Conservation (phyloP, 495 filamentous ascomycete species). For the Ascobolus immersus region DNA sequence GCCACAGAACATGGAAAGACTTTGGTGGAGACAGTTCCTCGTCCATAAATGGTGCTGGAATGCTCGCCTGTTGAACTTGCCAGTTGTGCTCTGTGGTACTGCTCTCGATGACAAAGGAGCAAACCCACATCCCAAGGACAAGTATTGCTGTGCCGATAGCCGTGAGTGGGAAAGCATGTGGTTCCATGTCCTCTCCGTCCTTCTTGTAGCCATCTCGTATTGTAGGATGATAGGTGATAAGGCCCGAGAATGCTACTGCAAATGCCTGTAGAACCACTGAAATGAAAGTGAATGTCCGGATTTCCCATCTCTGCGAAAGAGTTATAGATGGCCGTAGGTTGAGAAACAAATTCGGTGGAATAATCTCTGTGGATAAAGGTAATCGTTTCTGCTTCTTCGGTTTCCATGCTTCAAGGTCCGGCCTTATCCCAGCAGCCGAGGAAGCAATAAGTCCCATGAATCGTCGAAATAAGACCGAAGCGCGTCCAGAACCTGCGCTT, state of each 20-base stretch:
- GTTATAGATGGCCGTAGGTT: too few species aligned
- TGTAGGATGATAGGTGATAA: constrained; percentile 7
- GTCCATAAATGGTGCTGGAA: not conserved
- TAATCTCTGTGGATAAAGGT: not conserved
- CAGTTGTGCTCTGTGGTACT: constrained; percentile 11
- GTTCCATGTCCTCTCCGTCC: not conserved
- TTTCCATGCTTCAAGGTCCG: not conserved
- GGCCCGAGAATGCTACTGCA: constrained; percentile 11
- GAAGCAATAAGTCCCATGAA: too few species aligned
- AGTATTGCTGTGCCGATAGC: constrained; percentile 11
- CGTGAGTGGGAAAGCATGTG: constrained; percentile 12
- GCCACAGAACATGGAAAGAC: constrained; percentile 9
- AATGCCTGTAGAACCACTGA: constrained; percentile 9
- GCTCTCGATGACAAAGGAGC: constrained; percentile 14
- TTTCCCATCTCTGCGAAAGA: constrained; percentile 1
- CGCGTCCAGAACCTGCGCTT: too few species aligned
- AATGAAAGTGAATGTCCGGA: constrained; percentile 11
- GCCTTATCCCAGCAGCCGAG: too few species aligned
- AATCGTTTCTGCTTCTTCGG: not conserved
- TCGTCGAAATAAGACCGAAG: too few species aligned
- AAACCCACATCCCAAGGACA: constrained; percentile 12
- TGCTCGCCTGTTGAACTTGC: not conserved
- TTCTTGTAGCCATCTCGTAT: not conserved
- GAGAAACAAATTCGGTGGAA: constrained; percentile 12
- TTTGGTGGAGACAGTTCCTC: not conserved